Evolutionary conservation across 768 basidiomycete species (phyloP).

Genomic region (Lactarius pseudohatsudake): DNA sequence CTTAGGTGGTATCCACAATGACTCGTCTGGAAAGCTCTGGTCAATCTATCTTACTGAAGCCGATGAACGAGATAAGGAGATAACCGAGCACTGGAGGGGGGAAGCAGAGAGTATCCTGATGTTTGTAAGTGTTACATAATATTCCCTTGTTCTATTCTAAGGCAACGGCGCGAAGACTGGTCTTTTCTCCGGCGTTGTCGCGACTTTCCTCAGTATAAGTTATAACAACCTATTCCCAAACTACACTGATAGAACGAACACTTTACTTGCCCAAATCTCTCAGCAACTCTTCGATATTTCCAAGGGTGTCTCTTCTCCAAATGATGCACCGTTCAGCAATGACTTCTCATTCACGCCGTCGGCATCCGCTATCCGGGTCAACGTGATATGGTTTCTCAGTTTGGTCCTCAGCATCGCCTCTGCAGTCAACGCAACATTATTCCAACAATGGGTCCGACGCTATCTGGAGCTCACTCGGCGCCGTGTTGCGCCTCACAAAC

Average conservation of each 20-base stretch:
- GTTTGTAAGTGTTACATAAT: not conserved
- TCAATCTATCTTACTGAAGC: conserved; percentile 1
- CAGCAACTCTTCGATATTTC: too few relatives aligned
- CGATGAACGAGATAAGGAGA: not conserved
- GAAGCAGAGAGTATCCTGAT: conserved; percentile 1
- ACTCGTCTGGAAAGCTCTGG: conserved; percentile 2
- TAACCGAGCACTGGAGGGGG: not conserved
- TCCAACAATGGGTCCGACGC: not conserved
- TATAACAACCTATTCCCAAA: not conserved
- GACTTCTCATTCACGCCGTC: too few relatives aligned
- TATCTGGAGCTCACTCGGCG: not conserved
- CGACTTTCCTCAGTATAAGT: conserved; percentile 2
- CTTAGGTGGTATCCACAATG: not conserved
- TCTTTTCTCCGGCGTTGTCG: not conserved
- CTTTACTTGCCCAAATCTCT: not conserved
- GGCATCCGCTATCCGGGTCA: not conserved
- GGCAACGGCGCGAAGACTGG: not conserved
- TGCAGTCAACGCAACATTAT: not conserved
- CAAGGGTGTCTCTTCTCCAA: too few relatives aligned
- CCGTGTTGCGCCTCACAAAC: not conserved
- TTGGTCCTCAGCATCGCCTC: not conserved
- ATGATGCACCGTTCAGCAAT: fast-evolving
- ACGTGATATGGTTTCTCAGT: conserved; percentile 9
- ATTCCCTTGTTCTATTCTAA: not conserved
- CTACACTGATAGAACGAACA: not conserved